These are phyloP conservation scores for Alternaria incomplexa DNA, from an alignment of 2,329 filamentous ascomycete genomes.

Conservation along the genomic window DNA sequence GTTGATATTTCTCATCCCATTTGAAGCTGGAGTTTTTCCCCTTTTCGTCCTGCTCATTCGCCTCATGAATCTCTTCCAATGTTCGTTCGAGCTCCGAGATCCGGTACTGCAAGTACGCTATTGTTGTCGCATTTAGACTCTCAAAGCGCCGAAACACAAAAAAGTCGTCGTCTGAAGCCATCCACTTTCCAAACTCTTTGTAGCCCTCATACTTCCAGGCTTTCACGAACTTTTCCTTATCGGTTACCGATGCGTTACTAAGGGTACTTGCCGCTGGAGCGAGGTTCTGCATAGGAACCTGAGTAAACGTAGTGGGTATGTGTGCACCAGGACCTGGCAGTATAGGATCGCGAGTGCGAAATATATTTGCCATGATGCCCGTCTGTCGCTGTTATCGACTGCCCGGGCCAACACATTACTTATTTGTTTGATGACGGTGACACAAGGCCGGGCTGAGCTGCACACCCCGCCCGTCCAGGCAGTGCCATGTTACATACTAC, in stretches of 20 bases:
- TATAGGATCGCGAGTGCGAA: too few species aligned
- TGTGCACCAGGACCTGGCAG: too few species aligned
- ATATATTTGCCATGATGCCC: too few species aligned
- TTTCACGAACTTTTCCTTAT: not conserved
- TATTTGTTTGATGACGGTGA: not conserved
- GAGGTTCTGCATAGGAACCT: too few species aligned
- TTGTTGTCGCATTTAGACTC: slow-evolving; percentile 28
- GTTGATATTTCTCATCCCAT: slow-evolving; percentile 16
- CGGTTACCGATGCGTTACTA: too few species aligned
- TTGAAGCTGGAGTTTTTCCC: slow-evolving; percentile 19
- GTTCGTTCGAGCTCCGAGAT: slow-evolving; percentile 20
- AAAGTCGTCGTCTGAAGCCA: slow-evolving; percentile 41
- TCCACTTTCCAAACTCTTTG: slow-evolving; percentile 30
- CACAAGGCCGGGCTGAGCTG: not conserved
- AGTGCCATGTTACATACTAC: not conserved
- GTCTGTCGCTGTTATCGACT: not conserved
- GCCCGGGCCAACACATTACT: not conserved
- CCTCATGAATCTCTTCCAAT: not conserved
- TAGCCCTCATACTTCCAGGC: slow-evolving; percentile 38
- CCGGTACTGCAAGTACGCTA: slow-evolving; percentile 32
- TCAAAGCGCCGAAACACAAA: slow-evolving; percentile 38
- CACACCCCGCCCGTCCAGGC: not conserved
- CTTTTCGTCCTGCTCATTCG: not conserved
- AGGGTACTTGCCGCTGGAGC: too few species aligned
- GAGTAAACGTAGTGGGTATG: too few species aligned